Evolutionary conservation across 331 rosid genomes (phyloP).

Genomic region (Stylosanthes scabra): DNA sequence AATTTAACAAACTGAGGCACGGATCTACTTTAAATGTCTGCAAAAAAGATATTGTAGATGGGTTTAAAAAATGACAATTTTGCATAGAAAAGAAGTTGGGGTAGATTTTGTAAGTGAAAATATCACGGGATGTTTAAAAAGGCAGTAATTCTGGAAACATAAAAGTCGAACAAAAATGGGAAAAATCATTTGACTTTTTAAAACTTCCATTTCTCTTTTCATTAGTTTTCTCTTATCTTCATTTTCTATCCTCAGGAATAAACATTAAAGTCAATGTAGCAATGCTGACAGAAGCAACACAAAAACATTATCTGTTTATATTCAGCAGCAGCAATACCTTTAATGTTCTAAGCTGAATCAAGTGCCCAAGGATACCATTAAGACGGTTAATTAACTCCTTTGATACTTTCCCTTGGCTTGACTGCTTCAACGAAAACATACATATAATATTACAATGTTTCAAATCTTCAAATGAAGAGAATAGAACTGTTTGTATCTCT

Average conservation of each 20-base stretch:
- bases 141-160: too few species aligned
- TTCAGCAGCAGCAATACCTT: constrained; percentile 65
- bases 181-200: neutral
- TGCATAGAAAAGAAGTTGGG: too few species aligned
- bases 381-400: constrained; percentile 92
- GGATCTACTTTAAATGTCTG: too few species aligned
- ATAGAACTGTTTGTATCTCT: neutral
- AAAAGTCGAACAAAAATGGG: too few species aligned
- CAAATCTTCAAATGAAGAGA: constrained; percentile 9
- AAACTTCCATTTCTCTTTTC: neutral
- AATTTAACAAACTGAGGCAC: too few species aligned
- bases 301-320: constrained; percentile 16
- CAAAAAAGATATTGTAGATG: too few species aligned
- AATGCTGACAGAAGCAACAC: constrained; percentile 32
- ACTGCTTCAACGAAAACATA: constrained; percentile 66
- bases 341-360: constrained; percentile 94
- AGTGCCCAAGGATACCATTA: constrained; percentile 94
- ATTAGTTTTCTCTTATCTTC: neutral
- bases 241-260: neutral
- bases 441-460: constrained; percentile 34
- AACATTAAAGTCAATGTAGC: neutral
- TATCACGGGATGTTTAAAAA: too few species aligned
- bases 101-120: too few species aligned
- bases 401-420: constrained; percentile 92
- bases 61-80: too few species aligned